Percentiles rank a stretch among this genome's conserved stretches.
Conservation (phyloP, 2,329 filamentous ascomycete species). For the Macrophomina phaseolina region DNA sequence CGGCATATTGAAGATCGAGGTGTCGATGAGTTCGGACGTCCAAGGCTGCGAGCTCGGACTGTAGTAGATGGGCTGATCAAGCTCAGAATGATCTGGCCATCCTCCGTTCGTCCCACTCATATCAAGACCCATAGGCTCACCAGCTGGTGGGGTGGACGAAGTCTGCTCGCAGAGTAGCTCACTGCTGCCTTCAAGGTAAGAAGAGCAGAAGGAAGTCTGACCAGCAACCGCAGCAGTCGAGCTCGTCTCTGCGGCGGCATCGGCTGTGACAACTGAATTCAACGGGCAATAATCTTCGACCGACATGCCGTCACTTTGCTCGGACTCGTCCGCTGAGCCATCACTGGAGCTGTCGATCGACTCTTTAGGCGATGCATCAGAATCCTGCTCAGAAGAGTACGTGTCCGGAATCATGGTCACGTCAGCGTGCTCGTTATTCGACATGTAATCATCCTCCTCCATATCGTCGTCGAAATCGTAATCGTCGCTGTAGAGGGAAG, state of each 20-base stretch:
- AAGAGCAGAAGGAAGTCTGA: constrained; percentile 1
- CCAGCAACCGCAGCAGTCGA: not conserved
- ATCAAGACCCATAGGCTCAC: not conserved
- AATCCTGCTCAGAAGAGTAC: constrained; percentile 11
- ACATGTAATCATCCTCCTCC: not conserved
- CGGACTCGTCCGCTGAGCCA: not conserved
- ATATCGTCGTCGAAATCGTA: not conserved
- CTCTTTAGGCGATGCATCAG: not conserved
- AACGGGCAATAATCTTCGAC: not conserved
- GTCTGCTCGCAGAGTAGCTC: not conserved
- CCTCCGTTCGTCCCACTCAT: not conserved
- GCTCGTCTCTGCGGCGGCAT: not conserved
- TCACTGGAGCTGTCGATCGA: constrained; percentile 7
- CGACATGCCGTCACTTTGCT: constrained; percentile 1
- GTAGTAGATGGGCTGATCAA: not conserved
- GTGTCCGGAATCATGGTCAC: not conserved
- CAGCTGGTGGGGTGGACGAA: not conserved
- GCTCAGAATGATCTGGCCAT: not conserved
- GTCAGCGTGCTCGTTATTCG: not conserved
- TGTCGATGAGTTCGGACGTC: not conserved
- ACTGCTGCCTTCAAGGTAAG: not conserved
- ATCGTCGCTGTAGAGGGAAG: constrained; percentile 11
- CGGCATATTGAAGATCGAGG: not conserved
- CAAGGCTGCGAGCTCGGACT: not conserved
- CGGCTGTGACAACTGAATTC: not conserved